Conservation (phyloP, 2,329 filamentous ascomycete species). For the Cercospora sojina region DNA sequence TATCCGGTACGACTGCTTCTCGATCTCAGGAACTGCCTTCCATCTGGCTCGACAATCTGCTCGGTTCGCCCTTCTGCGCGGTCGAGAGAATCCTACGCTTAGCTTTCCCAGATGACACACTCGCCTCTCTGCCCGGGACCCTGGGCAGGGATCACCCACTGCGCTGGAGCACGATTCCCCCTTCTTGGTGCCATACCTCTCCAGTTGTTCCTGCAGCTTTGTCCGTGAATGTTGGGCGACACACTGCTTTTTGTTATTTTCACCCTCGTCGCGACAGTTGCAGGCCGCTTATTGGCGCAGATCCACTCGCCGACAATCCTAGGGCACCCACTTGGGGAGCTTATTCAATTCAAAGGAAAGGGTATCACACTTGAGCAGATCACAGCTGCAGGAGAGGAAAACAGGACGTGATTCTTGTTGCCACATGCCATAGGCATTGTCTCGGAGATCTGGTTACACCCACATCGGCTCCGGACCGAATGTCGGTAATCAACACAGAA, state of each 20-base stretch:
- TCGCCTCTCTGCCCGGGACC: slow-evolving; percentile 12
- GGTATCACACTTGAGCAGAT: not conserved
- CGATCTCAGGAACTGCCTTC: slow-evolving; percentile 20
- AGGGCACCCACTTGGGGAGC: not conserved
- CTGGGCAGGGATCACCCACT: slow-evolving; percentile 6
- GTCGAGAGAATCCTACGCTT: slow-evolving; percentile 9
- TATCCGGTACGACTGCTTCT: slow-evolving; percentile 13
- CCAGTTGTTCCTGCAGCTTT: slow-evolving; percentile 14
- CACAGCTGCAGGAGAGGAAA: not conserved
- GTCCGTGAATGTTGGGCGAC: not conserved
- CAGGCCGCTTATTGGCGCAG: not conserved
- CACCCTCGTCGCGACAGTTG: not conserved
- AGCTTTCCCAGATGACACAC: slow-evolving; percentile 16
- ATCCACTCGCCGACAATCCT: not conserved
- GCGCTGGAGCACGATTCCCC: slow-evolving; percentile 6
- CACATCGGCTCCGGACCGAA: not conserved
- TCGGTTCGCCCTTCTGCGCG: slow-evolving; percentile 14
- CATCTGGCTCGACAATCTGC: slow-evolving; percentile 7
- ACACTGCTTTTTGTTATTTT: not conserved
- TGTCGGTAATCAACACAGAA: not conserved
- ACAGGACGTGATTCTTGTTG: not conserved
- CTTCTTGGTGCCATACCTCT: slow-evolving; percentile 15
- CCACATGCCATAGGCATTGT: not conserved
- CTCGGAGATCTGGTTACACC: not conserved
- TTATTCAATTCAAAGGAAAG: not conserved